Percentiles rank a stretch among this genome's conserved stretches.
These are phyloP conservation scores for Cercospora janseana DNA, from an alignment of 2,329 filamentous ascomycete genomes.

Conservation along the genomic window DNA sequence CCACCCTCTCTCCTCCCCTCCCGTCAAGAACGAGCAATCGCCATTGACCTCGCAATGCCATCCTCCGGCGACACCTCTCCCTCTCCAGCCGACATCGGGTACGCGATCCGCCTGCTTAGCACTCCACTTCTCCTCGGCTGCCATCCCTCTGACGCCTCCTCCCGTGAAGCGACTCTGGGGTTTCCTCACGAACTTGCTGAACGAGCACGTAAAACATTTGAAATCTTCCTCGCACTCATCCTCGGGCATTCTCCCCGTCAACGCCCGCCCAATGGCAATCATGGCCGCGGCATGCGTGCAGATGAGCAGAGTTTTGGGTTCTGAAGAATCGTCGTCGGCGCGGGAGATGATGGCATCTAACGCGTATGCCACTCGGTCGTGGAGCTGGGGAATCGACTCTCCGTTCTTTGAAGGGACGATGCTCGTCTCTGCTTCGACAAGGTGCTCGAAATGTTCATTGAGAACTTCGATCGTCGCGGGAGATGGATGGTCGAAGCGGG, in stretches of 20 bases:
- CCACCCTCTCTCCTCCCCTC: slow-evolving; percentile 87
- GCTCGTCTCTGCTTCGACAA: slow-evolving; percentile 47
- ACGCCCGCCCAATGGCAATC: slow-evolving; percentile 77
- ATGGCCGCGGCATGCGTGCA: slow-evolving; percentile 88
- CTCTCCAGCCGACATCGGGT: slow-evolving; percentile 55
- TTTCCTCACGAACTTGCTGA: slow-evolving; percentile 65
- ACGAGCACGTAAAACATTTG: slow-evolving; percentile 75
- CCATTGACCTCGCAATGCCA: slow-evolving; percentile 81
- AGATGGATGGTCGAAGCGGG: slow-evolving; percentile 78
- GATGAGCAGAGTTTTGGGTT: slow-evolving; percentile 67
- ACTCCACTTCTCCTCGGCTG: slow-evolving; percentile 30
- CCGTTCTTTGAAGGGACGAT: slow-evolving; percentile 67
- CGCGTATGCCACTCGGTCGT: slow-evolving; percentile 72
- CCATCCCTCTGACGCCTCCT: slow-evolving; percentile 10
- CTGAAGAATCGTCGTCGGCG: slow-evolving; percentile 66
- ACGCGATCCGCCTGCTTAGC: slow-evolving; percentile 37
- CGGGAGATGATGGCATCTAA: slow-evolving; percentile 68
- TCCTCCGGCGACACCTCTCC: slow-evolving; percentile 66
- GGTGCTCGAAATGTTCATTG: slow-evolving; percentile 63
- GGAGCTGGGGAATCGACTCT: slow-evolving; percentile 75
- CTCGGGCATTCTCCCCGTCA: slow-evolving; percentile 75
- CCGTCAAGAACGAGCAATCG: slow-evolving; percentile 76
- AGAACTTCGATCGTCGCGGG: slow-evolving; percentile 67
- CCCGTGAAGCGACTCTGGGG: slow-evolving; percentile 21
- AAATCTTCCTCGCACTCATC: slow-evolving; percentile 76